Conservation (phyloP, 2,329 filamentous ascomycete genomes). For the Colletotrichum tanaceti region DNA sequence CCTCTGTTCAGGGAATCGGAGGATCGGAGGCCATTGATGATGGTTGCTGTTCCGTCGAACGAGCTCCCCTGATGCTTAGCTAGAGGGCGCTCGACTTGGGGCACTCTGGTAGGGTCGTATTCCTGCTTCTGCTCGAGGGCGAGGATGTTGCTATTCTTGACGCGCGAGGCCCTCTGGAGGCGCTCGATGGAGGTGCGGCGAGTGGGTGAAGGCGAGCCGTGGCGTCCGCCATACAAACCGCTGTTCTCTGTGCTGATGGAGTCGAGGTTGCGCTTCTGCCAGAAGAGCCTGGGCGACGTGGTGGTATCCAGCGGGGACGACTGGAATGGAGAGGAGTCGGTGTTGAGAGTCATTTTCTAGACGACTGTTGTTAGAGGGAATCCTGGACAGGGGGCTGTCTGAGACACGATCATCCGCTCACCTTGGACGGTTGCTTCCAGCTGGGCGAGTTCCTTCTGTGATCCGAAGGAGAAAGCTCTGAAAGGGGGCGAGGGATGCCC, state of each 20-base stretch:
- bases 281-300: slow-evolving; percentile 87
- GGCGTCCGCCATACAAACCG: slow-evolving; percentile 67
- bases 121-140: slow-evolving; percentile 91
- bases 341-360: slow-evolving; percentile 75
- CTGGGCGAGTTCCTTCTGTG: slow-evolving; percentile 92
- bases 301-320: slow-evolving; percentile 78
- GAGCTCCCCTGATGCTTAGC: slow-evolving; percentile 80
- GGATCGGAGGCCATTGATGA: slow-evolving; percentile 62
- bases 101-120: slow-evolving; percentile 85
- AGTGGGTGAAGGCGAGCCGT: slow-evolving; percentile 74
- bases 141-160: slow-evolving; percentile 98
- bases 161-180: slow-evolving; percentile 91
- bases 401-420: slow-evolving; percentile 54
- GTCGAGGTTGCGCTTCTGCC: slow-evolving; percentile 82
- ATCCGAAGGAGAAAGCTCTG: slow-evolving; percentile 88
- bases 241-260: slow-evolving; percentile 75
- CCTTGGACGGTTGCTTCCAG: slow-evolving; percentile 84
- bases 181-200: slow-evolving; percentile 94
- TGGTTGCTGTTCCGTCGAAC: slow-evolving; percentile 66
- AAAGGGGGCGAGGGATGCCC: slow-evolving; percentile 78
- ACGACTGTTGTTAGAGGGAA: slow-evolving; percentile 47
- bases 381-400: slow-evolving; percentile 30
- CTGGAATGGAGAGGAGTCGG: slow-evolving; percentile 86
- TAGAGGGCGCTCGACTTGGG: slow-evolving; percentile 84
- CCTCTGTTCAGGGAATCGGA: slow-evolving; percentile 57